Evolutionary conservation across 2,329 filamentous ascomycete genomes (phyloP), one percentile per base, ranked within the genome.

Genomic region (Aureobasidium sp.): DNA sequence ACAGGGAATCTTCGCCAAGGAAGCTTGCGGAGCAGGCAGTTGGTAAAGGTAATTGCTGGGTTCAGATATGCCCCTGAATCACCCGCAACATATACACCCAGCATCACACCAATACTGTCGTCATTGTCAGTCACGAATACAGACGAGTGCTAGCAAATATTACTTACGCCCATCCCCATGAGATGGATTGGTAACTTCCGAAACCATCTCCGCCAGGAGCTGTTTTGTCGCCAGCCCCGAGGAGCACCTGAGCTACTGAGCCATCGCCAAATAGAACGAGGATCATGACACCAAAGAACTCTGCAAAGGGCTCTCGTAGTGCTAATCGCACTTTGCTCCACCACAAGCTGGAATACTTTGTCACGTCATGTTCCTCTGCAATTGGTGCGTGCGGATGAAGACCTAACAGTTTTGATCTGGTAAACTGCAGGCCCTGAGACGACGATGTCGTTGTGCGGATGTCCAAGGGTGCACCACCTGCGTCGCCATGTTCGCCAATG

Each of bases 1-100:
- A 86, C 73, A 1, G 87, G 87, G 65, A 89, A 84, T 43, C 87
- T 84, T 48, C 83, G 80, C 84, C 87, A 89, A 6, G 87, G 86
- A 32, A 88, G 81, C 60, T 83, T 82, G 60, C 87, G 84, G 71
- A 82, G 88, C 52, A 90, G 73, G 69, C 87, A 89, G 73, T 86
- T 87, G 64, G 82, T 80, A 32, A 90, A 79, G 1, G 87, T 89
- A 17, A 90, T 82, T n/a, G 86, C 87, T 0, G 87, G 85, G 69
- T 79, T 78, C 13, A 90, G 77, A 69, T 89, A 87, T 1, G 82
- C 85, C 8, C 87, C 87, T 3, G 82, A 86, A 67, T 87, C 85
- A 57, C 82, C 82, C 6, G 78, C 78, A n/a, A 82, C 80, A 67
- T 89, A 89, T 44, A 89, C 82, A 5, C 86, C 74, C 2, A 76